phyloP scores from a whole-genome alignment of 441 rosid species.

The Biscutella laevigata region DNA sequence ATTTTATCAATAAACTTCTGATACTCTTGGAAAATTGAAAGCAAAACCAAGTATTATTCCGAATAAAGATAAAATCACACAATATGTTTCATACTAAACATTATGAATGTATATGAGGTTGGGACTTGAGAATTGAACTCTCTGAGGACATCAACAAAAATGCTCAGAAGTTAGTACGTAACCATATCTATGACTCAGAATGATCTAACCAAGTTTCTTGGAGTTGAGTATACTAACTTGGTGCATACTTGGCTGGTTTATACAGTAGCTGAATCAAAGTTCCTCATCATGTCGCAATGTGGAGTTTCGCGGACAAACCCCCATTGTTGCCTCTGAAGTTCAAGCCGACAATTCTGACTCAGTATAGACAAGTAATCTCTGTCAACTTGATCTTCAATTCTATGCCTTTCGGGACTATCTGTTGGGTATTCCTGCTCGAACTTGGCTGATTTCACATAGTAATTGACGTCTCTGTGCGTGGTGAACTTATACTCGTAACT shows the following conservation, averaged over 20 bases:
- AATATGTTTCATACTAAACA: conserved; percentile 17
- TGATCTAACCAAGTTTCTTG: conserved; percentile 11
- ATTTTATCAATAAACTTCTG: neutral
- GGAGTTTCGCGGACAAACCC: conserved; percentile 84
- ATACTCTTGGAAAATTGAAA: neutral
- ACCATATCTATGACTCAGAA: conserved; percentile 2
- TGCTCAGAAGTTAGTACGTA: conserved; percentile 2
- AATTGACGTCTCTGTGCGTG: conserved; percentile 63
- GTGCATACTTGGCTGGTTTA: neutral
- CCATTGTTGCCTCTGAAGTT: conserved; percentile 88
- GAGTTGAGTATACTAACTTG: conserved; percentile 18
- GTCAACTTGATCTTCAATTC: conserved; percentile 56
- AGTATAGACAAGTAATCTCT: conserved; percentile 57
- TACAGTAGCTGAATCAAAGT: conserved; percentile 43
- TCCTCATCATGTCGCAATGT: conserved; percentile 73
- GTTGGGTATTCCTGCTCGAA: conserved; percentile 73
- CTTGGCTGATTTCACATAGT: conserved; percentile 59
- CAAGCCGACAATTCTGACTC: conserved; percentile 68
- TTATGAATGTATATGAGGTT: conserved; percentile 9
- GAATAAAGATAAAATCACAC: conserved; percentile 14
- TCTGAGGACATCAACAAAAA: conserved; percentile 12
- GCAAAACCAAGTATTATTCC: conserved; percentile 19
- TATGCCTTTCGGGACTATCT: conserved; percentile 35
- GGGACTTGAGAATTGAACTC: neutral
- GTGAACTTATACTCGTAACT: conserved; percentile 68